phyloP scores from a whole-genome alignment of 73 alveolate genomes.

The Stentor coeruleus region DNA sequence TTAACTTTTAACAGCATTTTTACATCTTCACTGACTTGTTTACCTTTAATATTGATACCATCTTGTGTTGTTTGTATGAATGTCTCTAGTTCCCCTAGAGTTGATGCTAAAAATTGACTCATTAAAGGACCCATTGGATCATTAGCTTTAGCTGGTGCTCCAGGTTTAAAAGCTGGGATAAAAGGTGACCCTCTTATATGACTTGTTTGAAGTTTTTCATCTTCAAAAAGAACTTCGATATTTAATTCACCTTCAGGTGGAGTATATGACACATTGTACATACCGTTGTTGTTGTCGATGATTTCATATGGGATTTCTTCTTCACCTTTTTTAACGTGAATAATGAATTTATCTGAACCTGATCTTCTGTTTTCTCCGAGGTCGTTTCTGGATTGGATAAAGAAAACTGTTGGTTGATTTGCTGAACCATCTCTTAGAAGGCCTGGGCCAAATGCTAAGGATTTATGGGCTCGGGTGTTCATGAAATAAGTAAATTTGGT shows the following conservation, averaged over 20 bases:
- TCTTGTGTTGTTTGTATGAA: constrained; percentile 65
- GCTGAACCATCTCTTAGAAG: constrained; percentile 89
- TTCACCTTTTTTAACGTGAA: constrained; percentile 45
- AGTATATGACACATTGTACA: constrained; percentile 52
- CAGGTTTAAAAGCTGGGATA: constrained; percentile 78
- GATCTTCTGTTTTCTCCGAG: constrained; percentile 93
- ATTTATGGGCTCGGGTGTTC: constrained; percentile 97
- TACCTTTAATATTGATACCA: constrained; percentile 71
- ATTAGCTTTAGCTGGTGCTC: constrained; percentile 74
- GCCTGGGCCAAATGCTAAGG: constrained; percentile 99
- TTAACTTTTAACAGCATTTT: constrained; percentile 68
- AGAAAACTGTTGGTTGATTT: constrained; percentile 75
- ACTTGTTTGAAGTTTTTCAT: constrained; percentile 72
- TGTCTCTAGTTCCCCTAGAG: constrained; percentile 61
- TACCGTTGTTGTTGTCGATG: constrained; percentile 78
- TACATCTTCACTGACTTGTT: constrained; percentile 75
- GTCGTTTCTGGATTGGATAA: constrained; percentile 94
- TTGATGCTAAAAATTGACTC: constrained; percentile 72
- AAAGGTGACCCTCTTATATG: constrained; percentile 96
- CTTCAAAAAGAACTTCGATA: constrained; percentile 75
- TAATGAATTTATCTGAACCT: constrained; percentile 95
- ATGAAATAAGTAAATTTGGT: constrained; percentile 89
- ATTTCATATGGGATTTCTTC: constrained; percentile 49
- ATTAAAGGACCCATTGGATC: constrained; percentile 88
- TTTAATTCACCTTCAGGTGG: constrained; percentile 64